phyloP scores from a whole-genome alignment of 2,329 filamentous ascomycete genomes.

The Chrysosporium keratinophilum region DNA sequence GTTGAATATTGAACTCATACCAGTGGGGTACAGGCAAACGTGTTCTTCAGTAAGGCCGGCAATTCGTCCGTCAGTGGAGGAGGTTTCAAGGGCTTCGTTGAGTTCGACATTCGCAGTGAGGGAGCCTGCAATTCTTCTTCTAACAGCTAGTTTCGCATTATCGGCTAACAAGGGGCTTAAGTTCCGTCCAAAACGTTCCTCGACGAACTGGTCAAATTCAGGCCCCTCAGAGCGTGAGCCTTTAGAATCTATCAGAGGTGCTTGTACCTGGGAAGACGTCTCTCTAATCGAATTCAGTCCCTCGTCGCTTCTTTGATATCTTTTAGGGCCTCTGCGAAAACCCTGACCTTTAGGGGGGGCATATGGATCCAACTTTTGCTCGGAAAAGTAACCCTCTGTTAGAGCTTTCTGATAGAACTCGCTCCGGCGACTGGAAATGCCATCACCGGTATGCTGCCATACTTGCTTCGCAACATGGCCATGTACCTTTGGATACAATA shows the following conservation, averaged over 20 bases:
- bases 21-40: conserved; percentile 76
- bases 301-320: conserved; percentile 60
- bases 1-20: conserved; percentile 94
- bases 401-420: conserved; percentile 77
- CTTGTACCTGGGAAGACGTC: conserved; percentile 27
- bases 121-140: conserved; percentile 77
- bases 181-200: conserved; percentile 89
- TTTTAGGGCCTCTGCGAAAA: conserved; percentile 58
- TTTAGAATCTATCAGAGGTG: neutral
- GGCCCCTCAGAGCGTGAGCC: conserved; percentile 37
- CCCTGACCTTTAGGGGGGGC: conserved; percentile 16
- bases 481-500: conserved; percentile 58
- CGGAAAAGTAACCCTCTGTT: conserved; percentile 55
- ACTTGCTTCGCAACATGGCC: conserved; percentile 78
- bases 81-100: conserved; percentile 44
- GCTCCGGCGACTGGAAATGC: conserved; percentile 78
- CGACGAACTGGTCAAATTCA: conserved; percentile 72
- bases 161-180: conserved; percentile 67
- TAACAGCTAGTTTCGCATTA: conserved; percentile 76
- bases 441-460: conserved; percentile 94
- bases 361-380: conserved; percentile 30
- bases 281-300: conserved; percentile 29
- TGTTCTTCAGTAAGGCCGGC: conserved; percentile 66
- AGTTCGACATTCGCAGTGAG: conserved; percentile 63
- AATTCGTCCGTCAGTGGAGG: conserved; percentile 25